Base-by-base conservation (phyloP, 129 eudicot species). In the Gnaphalium uliginosum region DNA sequence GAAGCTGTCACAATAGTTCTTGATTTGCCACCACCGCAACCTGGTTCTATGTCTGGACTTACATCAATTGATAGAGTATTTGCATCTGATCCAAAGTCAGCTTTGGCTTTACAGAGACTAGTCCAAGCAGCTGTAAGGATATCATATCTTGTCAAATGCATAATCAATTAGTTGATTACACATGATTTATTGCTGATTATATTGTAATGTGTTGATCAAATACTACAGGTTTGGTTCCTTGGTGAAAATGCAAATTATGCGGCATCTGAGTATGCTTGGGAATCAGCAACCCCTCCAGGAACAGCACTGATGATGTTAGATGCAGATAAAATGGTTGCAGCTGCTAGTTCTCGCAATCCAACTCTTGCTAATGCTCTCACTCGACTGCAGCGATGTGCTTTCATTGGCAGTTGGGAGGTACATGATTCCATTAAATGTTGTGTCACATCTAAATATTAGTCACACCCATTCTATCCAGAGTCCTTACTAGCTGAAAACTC, bases 181-280 rank as follows among this genome's bases (percentile, higher is more conserved):
- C 23, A 41, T 78, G 53, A 67, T 35, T 35, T 35, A 27, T 39
- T 41, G 5, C 19, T 68, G 69, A 37, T 73, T 59, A 11, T 58
- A 41, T 61, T 76, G 7, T 76, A 37, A 32, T 50, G 17, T 50
- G 0, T 3, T 74, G 66, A 71, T 74, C 15, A 56, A 46, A 65
- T 50, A 72, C 68, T 83, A 32, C 72, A 94, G 98, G 97, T 94
- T 30, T 94, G 98, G 98, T 94, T 94, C 82, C 97, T 94, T 82
- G 98, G 98, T n/a, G 98, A 94, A 89, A 94, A 94, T 85, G 98
- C 98, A 79, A 94, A 94, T 78, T 94, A 94, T 89, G 97, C 98
- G 68, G 98, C 98, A 64, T 90, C 98, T 51, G 98, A 94, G 75
- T 94, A 90, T 77, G 98, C 97, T 26, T 94, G 98, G 98, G 98